Conservation (phyloP, 1,284 basidiomycete genomes). For the Xerocomus minutiporus region DNA sequence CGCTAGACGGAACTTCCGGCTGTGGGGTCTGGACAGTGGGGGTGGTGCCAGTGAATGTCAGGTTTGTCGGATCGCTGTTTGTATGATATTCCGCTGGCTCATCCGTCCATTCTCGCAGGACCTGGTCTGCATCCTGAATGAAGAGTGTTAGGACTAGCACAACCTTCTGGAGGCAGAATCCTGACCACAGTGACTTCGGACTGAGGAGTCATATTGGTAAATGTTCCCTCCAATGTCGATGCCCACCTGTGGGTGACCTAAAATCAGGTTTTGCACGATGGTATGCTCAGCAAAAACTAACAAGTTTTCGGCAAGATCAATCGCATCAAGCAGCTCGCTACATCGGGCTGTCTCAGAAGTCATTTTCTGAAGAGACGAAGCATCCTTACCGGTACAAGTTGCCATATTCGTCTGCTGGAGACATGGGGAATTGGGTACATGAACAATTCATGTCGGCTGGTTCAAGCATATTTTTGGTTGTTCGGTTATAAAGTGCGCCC, state of each 20-base stretch:
- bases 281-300: background rate
- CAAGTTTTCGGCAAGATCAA: background rate
- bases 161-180: background rate
- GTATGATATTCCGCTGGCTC: background rate
- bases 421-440: background rate
- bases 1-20: background rate
- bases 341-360: background rate
- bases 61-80: background rate
- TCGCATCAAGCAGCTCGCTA: background rate
- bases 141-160: background rate
- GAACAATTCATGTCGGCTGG: too few relatives aligned
- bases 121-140: background rate
- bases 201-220: background rate
- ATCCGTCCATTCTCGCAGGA: background rate
- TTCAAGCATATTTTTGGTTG: too few relatives aligned
- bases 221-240: background rate
- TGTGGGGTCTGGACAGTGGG: too few relatives aligned
- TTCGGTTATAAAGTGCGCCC: too few relatives aligned
- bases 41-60: background rate
- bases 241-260: background rate
- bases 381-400: background rate
- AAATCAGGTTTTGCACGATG: background rate
- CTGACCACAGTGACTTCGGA: background rate
- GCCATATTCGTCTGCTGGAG: background rate
- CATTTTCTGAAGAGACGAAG: background rate